phyloP scores from a whole-genome alignment of 768 basidiomycete genomes.

The Solioccasus polychromus region DNA sequence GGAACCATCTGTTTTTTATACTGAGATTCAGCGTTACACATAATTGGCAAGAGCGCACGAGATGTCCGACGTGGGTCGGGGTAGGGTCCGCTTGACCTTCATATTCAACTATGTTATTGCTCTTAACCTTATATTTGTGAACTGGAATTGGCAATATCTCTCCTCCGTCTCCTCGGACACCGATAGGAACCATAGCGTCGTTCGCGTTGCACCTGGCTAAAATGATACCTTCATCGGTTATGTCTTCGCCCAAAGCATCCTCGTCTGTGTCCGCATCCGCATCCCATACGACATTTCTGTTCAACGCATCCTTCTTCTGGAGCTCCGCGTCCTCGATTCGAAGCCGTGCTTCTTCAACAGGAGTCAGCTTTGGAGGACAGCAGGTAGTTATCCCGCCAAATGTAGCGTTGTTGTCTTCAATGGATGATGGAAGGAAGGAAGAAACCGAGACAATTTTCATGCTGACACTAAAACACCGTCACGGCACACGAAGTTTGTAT shows the following conservation, averaged over 20 bases:
- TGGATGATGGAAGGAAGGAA: conserved; percentile 63
- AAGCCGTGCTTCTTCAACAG: conserved; percentile 53
- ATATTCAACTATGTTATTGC: conserved; percentile 33
- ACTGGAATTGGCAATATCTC: conserved; percentile 44
- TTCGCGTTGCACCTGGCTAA: conserved; percentile 21
- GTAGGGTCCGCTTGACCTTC: conserved; percentile 49
- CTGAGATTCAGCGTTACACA: conserved; percentile 1
- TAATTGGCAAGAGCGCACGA: conserved; percentile 40
- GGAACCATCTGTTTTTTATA: conserved; percentile 14
- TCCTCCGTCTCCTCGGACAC: conserved; percentile 56
- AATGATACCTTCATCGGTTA: conserved; percentile 26
- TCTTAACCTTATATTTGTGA: conserved; percentile 14
- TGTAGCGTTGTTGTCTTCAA: conserved; percentile 53
- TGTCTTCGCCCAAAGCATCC: conserved; percentile 60
- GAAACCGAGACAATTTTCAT: conserved; percentile 72
- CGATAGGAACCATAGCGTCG: conserved; percentile 43
- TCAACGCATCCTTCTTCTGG: conserved; percentile 59
- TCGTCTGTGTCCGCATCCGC: conserved; percentile 53
- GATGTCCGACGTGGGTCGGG: conserved; percentile 52
- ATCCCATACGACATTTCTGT: conserved; percentile 65
- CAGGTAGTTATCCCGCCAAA: conserved; percentile 47
- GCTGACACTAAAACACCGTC: conserved; percentile 49
- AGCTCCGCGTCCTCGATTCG: conserved; percentile 54
- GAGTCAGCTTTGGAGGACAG: conserved; percentile 44
- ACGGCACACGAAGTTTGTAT: not conserved